These are phyloP conservation scores for Kurtzmaniella quercitrusa DNA, from an alignment of 1,139 yeast genomes.

Conservation along the genomic window DNA sequence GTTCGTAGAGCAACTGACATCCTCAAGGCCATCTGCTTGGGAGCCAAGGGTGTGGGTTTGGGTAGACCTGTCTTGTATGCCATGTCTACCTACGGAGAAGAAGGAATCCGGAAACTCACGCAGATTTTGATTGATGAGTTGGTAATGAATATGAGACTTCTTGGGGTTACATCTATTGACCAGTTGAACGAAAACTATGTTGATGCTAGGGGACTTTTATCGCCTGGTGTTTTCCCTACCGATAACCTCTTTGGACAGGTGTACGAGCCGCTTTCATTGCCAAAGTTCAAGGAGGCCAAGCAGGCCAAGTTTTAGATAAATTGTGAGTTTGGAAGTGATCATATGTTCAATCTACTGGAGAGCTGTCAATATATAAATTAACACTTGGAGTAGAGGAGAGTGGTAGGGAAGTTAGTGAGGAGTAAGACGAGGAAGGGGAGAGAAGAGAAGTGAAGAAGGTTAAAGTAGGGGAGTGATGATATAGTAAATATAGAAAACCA, in stretches of 20 bases:
- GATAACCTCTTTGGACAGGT: slow-evolving; percentile 6
- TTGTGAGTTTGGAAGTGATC: neutral
- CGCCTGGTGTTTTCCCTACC: slow-evolving; percentile 3
- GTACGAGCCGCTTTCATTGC: slow-evolving; percentile 5
- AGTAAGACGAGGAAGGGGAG: too few relatives aligned
- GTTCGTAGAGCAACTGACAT: slow-evolving; percentile 52
- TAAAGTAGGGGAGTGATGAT: too few relatives aligned
- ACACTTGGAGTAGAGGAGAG: too few relatives aligned
- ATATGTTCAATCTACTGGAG: neutral
- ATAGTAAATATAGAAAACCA: too few relatives aligned
- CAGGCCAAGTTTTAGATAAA: neutral
- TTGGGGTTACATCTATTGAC: slow-evolving; percentile 38
- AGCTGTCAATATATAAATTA: too few relatives aligned
- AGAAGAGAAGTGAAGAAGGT: too few relatives aligned
- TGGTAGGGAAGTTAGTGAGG: too few relatives aligned
- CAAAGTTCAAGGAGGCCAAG: slow-evolving; percentile 4
- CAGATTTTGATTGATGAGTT: slow-evolving; percentile 42
- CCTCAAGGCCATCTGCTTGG: slow-evolving; percentile 50
- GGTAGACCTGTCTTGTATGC: slow-evolving; percentile 49
- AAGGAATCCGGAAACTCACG: slow-evolving; percentile 43
- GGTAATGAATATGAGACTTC: slow-evolving; percentile 41
- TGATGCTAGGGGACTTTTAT: slow-evolving; percentile 20
- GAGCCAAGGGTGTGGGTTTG: slow-evolving; percentile 54
- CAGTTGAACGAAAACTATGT: slow-evolving; percentile 41
- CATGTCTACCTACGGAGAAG: slow-evolving; percentile 48